Evolutionary conservation across 1,284 basidiomycete species (phyloP), one percentile per base, ranked within the genome.

Genomic region (Naganishia cerealis): DNA sequence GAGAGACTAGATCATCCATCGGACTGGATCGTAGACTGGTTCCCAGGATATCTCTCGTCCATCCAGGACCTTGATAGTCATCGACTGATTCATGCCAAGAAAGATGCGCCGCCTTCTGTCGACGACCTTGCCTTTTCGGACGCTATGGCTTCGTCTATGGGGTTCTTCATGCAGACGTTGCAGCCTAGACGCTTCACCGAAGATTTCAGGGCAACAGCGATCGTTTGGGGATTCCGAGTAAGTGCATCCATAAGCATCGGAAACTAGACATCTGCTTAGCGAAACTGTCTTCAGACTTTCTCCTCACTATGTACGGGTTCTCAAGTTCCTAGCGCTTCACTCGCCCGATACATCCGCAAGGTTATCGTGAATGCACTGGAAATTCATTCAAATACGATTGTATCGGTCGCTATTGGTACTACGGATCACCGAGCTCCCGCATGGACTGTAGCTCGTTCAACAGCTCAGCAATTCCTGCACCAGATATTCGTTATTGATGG

Each of bases 111-210:
- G 7, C 57, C 40, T 43, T 59, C 48, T 33, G 65, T 63, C 18
- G 89, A 67, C 75, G 81, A 48, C 85, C 86, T 82, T 10, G 81
- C 82, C 5, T 90, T 89, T 76, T 82, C 82, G 7, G 86, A 88
- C 67, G 83, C 89, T n/a, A 80, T 93, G 9, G 88, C 88, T 4
- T 87, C 86, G 74, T 82, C 88, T 38, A 81, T 86, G 29, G 86
- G 87, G 71, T 88, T 90, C 69, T 82, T 90, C 55, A 90, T 87
- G 75, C 88, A 88, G 73, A 88, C 91, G 72, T 77, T 89, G 40
- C 90, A 92, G 75, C 89, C 92, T 73, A 86, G 87, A 70, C 84
- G 88, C 10, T 88, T 90, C 72, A 77, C 82, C 52, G 81, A 67
- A 0, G 40, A 82, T 33, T 79, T 85, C 33, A 84, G 87, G 10